Base-by-base conservation (phyloP, 176 grass and related monocot genomes). In the Zoysia japonica region DNA sequence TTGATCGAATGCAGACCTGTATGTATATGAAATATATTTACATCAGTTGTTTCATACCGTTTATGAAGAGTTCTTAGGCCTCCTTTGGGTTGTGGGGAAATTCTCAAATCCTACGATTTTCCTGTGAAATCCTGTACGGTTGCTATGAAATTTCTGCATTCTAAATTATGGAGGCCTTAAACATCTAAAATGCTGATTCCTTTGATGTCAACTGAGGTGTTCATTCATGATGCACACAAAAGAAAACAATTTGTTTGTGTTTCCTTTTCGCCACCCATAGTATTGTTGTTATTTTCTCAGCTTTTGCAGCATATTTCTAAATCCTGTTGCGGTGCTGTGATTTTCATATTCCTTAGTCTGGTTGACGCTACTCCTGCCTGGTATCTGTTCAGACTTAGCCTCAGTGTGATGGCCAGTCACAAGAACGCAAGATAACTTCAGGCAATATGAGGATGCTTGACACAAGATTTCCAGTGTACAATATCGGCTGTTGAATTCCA, bases 1-100 rank as follows among this genome's bases (percentile, higher is more conserved):
- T 71, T 38, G 71, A 57, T 81, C 71, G 76, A 1, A 65, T 71
- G 86, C 86, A 80, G 55, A 75, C 75, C 63, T 59, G 41, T 85
- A 80, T 88, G 82, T 85, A 77, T 85, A 81, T 60, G 71, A 77
- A 72, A 19, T 41, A 46, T 45, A 76, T 70, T 12, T 39, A 17
- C 63, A 38, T 59, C 10, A 7, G 74, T 80, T 80, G 55, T 60
- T 42, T 7, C 19, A 4, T 55, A 40, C 8, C 65, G 60, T 71
- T 71, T 14, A 66, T 43, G 55, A 57, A 73, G 68, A 68, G 38
- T 78, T 73, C 14, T 9, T 28, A 28, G 28, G 28, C 28, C 28
- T 0, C 28, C 28, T 28, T 28, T 28, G 28, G 28, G 0, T 28
- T 28, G 28, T 28, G 28, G 28, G 28, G 28, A 0, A 28, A 28